Evolutionary conservation across 1,284 basidiomycete genomes (phyloP), one percentile per base, ranked within the genome.

Genomic region (Irpex sp.): DNA sequence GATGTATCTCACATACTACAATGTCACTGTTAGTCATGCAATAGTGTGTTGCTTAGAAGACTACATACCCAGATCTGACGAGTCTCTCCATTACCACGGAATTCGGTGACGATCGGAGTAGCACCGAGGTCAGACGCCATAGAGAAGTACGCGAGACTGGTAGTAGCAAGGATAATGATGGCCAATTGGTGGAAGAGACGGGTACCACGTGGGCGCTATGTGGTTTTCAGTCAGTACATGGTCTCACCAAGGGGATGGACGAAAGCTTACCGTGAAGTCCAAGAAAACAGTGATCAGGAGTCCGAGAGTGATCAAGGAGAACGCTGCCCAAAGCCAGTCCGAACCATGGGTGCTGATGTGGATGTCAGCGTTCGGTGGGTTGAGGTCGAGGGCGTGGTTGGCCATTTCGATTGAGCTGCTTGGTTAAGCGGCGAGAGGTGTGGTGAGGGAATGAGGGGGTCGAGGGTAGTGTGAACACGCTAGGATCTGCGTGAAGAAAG

Each of bases 1-100:
- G 64, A 85, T 83, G 70, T 84, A 85, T 57, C 83, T 75, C 2
- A 75, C 76, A 69, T 71, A 78, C 77, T 78, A 47, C 26, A 44
- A 9, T 48, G 7, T 9, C 19, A 13, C 52, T 37, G 69, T 40
- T 26, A 21, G 17, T 49, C 52, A 31, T 17, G 17, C n/a, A 15
- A n/a, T 19, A 3, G 47, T 13, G 21, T 34, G 55, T 44, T 57
- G 11, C 17, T 5, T n/a, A n/a, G n/a, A 7, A 34, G n/a, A n/a
- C 1, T 11, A 62, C 69, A 38, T 63, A 70, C 69, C 66, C 66
- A 70, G 62, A 70, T 67, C 61, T 70, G 69, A 60, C 69, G 67
- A 44, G 65, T 68, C 21, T 13, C 58, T 15, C 68, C 66, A 56
- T 65, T 57, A 17, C 62, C 67, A 26, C 69, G 67, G 65, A 70